phyloP scores from a whole-genome alignment of 2,329 filamentous ascomycete genomes.

The Penicillium freii region DNA sequence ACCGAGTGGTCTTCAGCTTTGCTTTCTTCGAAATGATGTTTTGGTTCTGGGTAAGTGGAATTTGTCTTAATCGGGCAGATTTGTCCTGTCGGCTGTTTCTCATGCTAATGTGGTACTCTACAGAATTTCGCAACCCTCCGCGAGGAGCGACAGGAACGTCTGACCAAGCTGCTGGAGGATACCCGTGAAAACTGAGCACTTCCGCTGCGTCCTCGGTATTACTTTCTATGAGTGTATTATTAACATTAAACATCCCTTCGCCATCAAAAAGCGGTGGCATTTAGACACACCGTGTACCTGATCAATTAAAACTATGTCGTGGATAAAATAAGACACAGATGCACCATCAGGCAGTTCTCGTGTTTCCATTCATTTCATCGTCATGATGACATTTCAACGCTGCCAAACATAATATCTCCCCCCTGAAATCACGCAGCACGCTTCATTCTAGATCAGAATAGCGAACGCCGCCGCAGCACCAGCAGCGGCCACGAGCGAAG shows the following conservation, averaged over 20 bases:
- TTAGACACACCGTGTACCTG: neutral
- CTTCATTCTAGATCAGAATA: slow-evolving; percentile 25
- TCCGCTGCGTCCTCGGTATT: neutral
- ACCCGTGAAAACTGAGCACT: slow-evolving; percentile 13
- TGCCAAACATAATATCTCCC: neutral
- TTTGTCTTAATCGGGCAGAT: neutral
- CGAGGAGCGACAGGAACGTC: slow-evolving; percentile 37
- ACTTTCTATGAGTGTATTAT: slow-evolving; percentile 8
- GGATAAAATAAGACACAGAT: slow-evolving; percentile 1
- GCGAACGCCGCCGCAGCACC: slow-evolving; percentile 33
- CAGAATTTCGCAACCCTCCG: slow-evolving; percentile 38
- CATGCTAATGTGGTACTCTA: slow-evolving; percentile 10
- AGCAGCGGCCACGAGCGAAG: slow-evolving; percentile 30
- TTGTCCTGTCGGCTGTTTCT: neutral
- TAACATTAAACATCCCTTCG: neutral
- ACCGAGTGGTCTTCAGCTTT: slow-evolving; percentile 80
- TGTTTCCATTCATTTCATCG: neutral
- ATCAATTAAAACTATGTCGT: neutral
- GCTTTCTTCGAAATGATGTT: slow-evolving; percentile 77
- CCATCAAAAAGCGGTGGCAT: neutral
- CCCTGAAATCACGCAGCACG: neutral
- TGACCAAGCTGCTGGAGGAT: slow-evolving; percentile 25
- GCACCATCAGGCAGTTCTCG: neutral
- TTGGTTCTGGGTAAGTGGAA: slow-evolving; percentile 74
- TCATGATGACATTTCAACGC: neutral